Base-by-base conservation (phyloP, 192 early-diverging fungal species). In the Coemansia sp. region DNA sequence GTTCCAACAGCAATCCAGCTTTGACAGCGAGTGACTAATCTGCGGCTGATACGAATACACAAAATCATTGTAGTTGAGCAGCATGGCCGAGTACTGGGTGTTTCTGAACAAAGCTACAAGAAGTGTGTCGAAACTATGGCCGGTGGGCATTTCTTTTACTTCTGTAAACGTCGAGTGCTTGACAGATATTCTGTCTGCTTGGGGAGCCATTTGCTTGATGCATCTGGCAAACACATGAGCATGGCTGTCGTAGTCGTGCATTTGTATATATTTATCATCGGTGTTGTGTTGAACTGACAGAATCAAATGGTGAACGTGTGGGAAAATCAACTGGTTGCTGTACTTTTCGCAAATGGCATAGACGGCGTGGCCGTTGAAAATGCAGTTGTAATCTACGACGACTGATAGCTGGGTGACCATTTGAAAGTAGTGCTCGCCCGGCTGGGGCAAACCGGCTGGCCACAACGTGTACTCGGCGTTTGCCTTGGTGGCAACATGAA, bases 231-330 rank as follows among this genome's bases (percentile, higher is more conserved):
- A 57, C 11, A 43, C 50, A 4, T 49, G 55, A 0, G 68, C 61
- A 27, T 70, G 45, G 47, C 41, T 39, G 23, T 64, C 57, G 38
- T 70, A 64, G 41, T 70, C 68, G 14, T 57, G 47, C 68, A 62
- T 53, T 38, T 45, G 39, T 16, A 54, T 6, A 14, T 52, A n/a
- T 2, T 4, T 6, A 35, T 49, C 61, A 22, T 19, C 12, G 10
- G 43, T 29, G 48, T 22, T 62, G 50, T 62, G 50, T 5, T 38
- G 29, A 5, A 62, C 49, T n/a, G 1, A 8, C 9, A 62, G 12
- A 0, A 19, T 9, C 11, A 62, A 21, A 4, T 29, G 9, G 1
- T 10, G 3, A 0, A 19, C 61, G 35, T 50, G 3, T 0, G 48
- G 29, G 19, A 62, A 62, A 3, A 38, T 11, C 3, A 17, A 11